Conservation (phyloP, 1,284 basidiomycete species). For the Thelephora terrestris region DNA sequence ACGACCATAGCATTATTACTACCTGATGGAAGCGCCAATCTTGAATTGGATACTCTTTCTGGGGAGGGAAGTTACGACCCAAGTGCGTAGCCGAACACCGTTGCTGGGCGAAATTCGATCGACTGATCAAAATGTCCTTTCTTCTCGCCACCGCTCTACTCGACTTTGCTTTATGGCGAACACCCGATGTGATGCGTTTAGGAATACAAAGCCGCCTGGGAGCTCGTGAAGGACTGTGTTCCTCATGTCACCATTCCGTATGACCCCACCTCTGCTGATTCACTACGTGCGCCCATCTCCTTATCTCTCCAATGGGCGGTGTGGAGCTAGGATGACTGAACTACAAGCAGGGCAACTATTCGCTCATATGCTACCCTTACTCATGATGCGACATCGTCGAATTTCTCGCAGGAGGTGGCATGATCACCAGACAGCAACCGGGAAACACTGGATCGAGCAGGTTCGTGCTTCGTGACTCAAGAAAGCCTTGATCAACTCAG, state of each 20-base stretch:
- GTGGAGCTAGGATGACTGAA: background rate
- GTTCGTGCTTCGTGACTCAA: conserved; percentile 13
- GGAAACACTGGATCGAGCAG: conserved; percentile 77
- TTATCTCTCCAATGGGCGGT: conserved; percentile 1
- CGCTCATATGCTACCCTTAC: conserved; percentile 61
- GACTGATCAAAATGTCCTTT: conserved; percentile 1
- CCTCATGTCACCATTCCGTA: conserved; percentile 42
- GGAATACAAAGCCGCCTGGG: conserved; percentile 61
- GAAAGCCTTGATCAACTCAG: background rate
- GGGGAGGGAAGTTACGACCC: conserved; percentile 57
- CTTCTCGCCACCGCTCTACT: background rate
- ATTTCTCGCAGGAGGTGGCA: conserved; percentile 67
- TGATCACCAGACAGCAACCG: conserved; percentile 45
- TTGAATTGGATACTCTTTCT: conserved; percentile 70
- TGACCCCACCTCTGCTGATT: conserved; percentile 45
- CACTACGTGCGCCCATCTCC: conserved; percentile 42
- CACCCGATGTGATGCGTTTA: conserved; percentile 15
- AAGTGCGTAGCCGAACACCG: conserved; percentile 30
- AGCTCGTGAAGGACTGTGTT: conserved; percentile 44
- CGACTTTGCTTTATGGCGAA: background rate
- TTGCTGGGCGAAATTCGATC: background rate
- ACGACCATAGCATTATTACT: no score
- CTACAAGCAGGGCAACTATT: conserved; percentile 47
- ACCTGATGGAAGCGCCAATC: conserved; percentile 46
- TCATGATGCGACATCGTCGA: conserved; percentile 76